A percentile compares a stretch with the other conserved stretches of the same genome.
Evolutionary conservation across 176 grass and related monocot genomes (phyloP).

Genomic region (Phragmites australis): DNA sequence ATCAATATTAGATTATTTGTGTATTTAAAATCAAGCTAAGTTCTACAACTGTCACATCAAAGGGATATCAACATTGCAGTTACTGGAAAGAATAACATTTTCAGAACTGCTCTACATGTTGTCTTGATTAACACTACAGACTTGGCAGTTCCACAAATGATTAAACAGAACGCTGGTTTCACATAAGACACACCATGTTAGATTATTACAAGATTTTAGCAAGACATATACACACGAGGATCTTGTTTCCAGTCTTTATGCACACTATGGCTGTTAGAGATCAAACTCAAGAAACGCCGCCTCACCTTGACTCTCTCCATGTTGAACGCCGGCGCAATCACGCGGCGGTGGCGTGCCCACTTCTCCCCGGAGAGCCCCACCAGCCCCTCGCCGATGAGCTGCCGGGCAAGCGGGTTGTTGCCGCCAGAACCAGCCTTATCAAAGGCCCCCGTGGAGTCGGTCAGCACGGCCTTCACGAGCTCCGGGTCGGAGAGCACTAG

Average conservation of each 20-base stretch:
- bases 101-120: background rate
- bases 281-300: background rate
- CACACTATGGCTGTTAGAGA: no score
- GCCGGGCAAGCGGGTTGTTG: constrained; percentile 53
- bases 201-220: background rate
- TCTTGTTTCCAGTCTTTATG: background rate
- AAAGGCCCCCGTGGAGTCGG: constrained; percentile 56
- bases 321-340: constrained; percentile 76
- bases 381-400: constrained; percentile 65
- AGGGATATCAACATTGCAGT: background rate
- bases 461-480: constrained; percentile 51
- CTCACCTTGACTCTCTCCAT: constrained; percentile 79
- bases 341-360: constrained; percentile 67
- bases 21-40: background rate
- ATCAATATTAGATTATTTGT: background rate
- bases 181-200: background rate
- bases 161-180: background rate
- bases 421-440: constrained; percentile 11
- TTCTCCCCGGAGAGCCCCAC: constrained; percentile 50
- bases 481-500: constrained; percentile 58
- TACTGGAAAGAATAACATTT: background rate
- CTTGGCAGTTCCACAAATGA: background rate
- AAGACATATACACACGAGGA: background rate
- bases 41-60: background rate
- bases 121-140: background rate